phyloP scores from a whole-genome alignment of 140 eudicot species.

The Cichorium intybus region DNA sequence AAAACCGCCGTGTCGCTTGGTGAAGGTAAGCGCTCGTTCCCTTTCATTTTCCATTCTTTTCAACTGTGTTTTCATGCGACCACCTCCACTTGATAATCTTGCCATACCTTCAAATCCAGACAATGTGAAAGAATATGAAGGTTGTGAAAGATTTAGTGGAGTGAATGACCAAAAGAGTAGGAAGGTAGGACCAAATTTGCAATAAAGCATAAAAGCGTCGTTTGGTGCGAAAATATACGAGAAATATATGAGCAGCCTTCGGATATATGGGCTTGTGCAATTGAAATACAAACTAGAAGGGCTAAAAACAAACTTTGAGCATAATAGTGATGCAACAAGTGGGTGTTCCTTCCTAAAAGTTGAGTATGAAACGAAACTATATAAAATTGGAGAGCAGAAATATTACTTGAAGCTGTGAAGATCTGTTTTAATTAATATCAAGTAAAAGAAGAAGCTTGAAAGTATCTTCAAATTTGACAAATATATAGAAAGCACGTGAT shows the following conservation, averaged over 20 bases:
- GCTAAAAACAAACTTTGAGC: not conserved
- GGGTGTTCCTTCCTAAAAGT: not conserved
- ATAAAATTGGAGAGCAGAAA: constrained; percentile 5
- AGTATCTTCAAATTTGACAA: not conserved
- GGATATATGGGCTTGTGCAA: constrained; percentile 7
- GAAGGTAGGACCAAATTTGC: not conserved
- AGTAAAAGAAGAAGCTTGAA: not conserved
- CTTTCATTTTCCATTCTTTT: constrained; percentile 1
- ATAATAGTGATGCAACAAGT: not conserved
- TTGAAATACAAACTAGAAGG: not conserved
- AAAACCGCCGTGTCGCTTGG: constrained; percentile 19
- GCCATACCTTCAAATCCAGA: not conserved
- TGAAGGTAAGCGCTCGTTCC: constrained; percentile 3
- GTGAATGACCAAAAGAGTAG: not conserved
- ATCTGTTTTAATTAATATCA: not conserved
- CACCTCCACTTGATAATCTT: not conserved
- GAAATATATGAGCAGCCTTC: not conserved
- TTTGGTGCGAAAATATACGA: constrained; percentile 13
- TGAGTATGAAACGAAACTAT: not conserved
- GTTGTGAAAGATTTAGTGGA: not conserved
- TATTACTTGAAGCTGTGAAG: constrained; percentile 13
- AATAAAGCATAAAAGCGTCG: not conserved
- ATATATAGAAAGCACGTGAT: too few relatives aligned
- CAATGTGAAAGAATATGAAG: not conserved
- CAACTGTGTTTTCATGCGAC: constrained; percentile 9